Evolutionary conservation across 2,329 filamentous ascomycete species (phyloP).

Genomic region (Pyrenochaeta sp.): DNA sequence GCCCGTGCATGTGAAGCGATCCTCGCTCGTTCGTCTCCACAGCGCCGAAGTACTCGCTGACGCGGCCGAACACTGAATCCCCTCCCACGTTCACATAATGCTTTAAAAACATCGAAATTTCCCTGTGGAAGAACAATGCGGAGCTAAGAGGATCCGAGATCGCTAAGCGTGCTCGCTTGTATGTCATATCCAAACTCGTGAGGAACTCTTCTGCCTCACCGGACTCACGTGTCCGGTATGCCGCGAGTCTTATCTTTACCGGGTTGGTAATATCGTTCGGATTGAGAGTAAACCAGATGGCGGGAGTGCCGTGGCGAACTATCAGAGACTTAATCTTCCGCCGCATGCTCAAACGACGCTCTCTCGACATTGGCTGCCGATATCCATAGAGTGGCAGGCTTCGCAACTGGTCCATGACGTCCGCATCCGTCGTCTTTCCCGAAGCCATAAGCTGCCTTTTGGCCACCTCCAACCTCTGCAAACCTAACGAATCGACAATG

Average conservation of each 20-base stretch:
- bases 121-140: constrained; percentile 3
- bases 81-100: constrained; percentile 7
- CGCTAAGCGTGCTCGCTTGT: constrained; percentile 1
- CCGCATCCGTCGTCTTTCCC: constrained; percentile 6
- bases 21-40: constrained; percentile 6
- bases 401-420: constrained; percentile 2
- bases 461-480: constrained; percentile 3
- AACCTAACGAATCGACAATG: constrained; percentile 2
- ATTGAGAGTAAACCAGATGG: constrained; percentile 7
- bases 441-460: constrained; percentile 1
- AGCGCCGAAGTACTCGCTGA: constrained; percentile 4
- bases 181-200: constrained; percentile 1
- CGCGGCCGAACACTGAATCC: constrained; percentile 1
- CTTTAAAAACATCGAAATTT: constrained; percentile 2
- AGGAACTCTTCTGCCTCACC: neutral
- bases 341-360: constrained; percentile 3
- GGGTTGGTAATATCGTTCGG: constrained; percentile 10
- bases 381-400: constrained; percentile 8
- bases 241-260: constrained; percentile 5
- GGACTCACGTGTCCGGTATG: constrained; percentile 1
- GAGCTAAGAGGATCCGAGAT: constrained; percentile 3
- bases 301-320: constrained; percentile 3
- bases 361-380: constrained; percentile 7
- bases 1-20: constrained; percentile 2
- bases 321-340: constrained; percentile 6